Evolutionary conservation across 129 eudicot genomes (phyloP).

Genomic region (Scalesia atractyloides): DNA sequence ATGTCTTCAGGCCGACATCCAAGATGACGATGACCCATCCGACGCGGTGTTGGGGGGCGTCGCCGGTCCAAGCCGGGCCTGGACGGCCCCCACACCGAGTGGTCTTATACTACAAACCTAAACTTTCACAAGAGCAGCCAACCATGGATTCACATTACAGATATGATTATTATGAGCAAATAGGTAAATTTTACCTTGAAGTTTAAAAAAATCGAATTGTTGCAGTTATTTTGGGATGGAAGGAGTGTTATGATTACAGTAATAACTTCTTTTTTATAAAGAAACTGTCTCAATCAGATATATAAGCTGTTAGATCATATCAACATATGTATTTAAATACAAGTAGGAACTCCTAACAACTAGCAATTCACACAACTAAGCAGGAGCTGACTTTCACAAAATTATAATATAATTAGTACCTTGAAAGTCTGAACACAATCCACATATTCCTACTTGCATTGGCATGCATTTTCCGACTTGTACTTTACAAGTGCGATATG

Average conservation of each 20-base stretch:
- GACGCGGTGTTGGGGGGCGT: too few species aligned
- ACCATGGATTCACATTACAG: conserved; percentile 13
- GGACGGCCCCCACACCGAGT: too few species aligned
- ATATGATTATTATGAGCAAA: background rate
- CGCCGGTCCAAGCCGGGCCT: too few species aligned
- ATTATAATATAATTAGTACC: background rate
- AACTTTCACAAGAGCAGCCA: conserved; percentile 20
- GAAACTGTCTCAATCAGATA: conserved; percentile 21
- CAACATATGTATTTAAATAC: conserved; percentile 15
- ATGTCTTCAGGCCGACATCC: too few species aligned
- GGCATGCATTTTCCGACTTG: conserved; percentile 2
- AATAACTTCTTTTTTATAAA: background rate
- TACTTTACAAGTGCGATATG: conserved; percentile 16
- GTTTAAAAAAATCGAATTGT: conserved; percentile 7
- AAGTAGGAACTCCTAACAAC: conserved; percentile 33
- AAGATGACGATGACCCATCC: too few species aligned
- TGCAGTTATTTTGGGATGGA: conserved; percentile 19
- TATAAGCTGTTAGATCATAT: conserved; percentile 30
- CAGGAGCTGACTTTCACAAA: conserved; percentile 39
- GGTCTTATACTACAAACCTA: background rate
- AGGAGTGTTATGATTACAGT: conserved; percentile 8
- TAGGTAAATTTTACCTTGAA: background rate
- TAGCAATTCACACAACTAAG: conserved; percentile 37
- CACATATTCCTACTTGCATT: too few species aligned
- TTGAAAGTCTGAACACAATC: background rate